These are phyloP conservation scores for Trypanosoma scelopori DNA, from an alignment of 208 protist genomes.

Conservation along the genomic window DNA sequence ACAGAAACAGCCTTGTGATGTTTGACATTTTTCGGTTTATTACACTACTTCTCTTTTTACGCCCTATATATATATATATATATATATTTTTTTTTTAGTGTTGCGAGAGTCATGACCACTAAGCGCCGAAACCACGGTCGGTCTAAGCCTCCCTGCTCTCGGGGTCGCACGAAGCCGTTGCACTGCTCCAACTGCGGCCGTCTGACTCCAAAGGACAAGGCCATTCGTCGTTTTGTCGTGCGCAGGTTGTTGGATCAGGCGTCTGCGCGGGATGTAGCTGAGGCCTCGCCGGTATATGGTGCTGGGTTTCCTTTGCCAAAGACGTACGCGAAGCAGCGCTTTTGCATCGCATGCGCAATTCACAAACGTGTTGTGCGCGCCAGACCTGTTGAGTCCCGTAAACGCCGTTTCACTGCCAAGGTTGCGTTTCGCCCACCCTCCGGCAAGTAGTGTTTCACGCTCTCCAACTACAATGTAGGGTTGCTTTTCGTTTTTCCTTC, in stretches of 20 bases:
- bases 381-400: slow-evolving; percentile 75
- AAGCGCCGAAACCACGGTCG: slow-evolving; percentile 94
- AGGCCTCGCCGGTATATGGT: slow-evolving; percentile 93
- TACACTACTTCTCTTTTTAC: no score
- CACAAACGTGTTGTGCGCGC: slow-evolving; percentile 97
- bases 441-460: slow-evolving; percentile 20
- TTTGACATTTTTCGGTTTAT: no score
- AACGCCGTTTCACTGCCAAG: slow-evolving; percentile 82
- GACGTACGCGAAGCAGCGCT: slow-evolving; percentile 99
- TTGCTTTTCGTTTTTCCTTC: slow-evolving; percentile 17
- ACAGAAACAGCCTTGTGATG: no score
- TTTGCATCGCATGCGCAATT: slow-evolving; percentile 99
- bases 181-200: slow-evolving; percentile 95
- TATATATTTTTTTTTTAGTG: slow-evolving; percentile 16
- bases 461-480: background rate
- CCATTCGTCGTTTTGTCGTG: slow-evolving; percentile 98
- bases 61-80: no score
- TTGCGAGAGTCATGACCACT: slow-evolving; percentile 72
- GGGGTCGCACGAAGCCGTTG: slow-evolving; percentile 88
- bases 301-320: slow-evolving; percentile 96
- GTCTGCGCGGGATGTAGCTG: slow-evolving; percentile 96
- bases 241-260: slow-evolving; percentile 98
- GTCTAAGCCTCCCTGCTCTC: slow-evolving; percentile 88
- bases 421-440: slow-evolving; percentile 65
- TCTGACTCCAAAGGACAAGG: slow-evolving; percentile 96